Evolutionary conservation across 2,329 filamentous ascomycete genomes (phyloP).

Genomic region (Coniochaeta hoffmannii): DNA sequence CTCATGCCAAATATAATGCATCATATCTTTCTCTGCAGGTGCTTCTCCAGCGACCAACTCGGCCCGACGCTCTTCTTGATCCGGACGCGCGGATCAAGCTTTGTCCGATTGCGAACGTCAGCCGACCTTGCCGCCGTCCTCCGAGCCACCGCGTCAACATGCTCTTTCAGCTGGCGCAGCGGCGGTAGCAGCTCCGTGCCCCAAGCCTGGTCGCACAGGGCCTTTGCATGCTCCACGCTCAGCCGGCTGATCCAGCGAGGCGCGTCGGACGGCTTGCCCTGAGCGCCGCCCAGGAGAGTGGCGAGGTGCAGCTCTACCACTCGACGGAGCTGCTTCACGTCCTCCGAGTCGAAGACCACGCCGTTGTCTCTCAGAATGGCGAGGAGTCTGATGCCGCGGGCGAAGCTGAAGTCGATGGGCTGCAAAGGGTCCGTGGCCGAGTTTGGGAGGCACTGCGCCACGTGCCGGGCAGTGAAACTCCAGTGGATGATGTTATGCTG

Average conservation of each 20-base stretch:
- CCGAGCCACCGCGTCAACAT: slow-evolving; percentile 12
- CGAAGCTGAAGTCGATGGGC: slow-evolving; percentile 19
- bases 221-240: slow-evolving; percentile 24
- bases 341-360: slow-evolving; percentile 14
- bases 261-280: not conserved
- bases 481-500: slow-evolving; percentile 28
- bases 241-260: slow-evolving; percentile 15
- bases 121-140: slow-evolving; percentile 8
- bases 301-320: slow-evolving; percentile 22
- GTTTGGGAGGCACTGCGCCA: not conserved
- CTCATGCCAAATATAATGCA: not conserved
- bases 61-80: not conserved
- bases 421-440: slow-evolving; percentile 1
- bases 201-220: slow-evolving; percentile 29
- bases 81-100: slow-evolving; percentile 1
- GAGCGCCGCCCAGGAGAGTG: slow-evolving; percentile 16
- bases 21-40: not conserved
- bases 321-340: slow-evolving; percentile 14
- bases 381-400: slow-evolving; percentile 24
- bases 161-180: slow-evolving; percentile 15
- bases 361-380: slow-evolving; percentile 24
- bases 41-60: not conserved
- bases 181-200: slow-evolving; percentile 23
- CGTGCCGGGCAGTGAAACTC: slow-evolving; percentile 5
- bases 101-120: slow-evolving; percentile 6